Evolutionary conservation across 805 yeast species (phyloP), one percentile per base, ranked within the genome.

Genomic region (Yarrowia sp.): DNA sequence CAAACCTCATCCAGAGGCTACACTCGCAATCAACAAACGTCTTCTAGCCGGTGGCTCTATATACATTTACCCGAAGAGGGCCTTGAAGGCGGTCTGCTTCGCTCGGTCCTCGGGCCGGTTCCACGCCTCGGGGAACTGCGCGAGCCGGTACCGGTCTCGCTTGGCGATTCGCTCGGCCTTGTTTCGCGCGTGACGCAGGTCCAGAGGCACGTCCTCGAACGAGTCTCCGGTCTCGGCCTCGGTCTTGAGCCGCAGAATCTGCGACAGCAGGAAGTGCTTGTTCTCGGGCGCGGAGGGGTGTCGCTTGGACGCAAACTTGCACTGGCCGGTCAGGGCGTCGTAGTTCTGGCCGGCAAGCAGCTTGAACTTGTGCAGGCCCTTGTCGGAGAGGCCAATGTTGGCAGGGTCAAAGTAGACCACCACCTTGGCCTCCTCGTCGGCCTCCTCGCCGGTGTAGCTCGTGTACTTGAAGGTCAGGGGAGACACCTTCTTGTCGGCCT

Each of bases 211-310:
- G 69, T 89, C 96, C 42, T 80, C 78, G 67, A 89, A 88, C 63
- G 81, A 81, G 62, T 87, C 88, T 3, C 77, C 70, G 58, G 83
- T 87, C 69, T 84, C 87, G 7, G 96, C 77, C 68, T 85, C 92
- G 24, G 72, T 71, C 27, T 92, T 69, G 55, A 94, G 76, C 62
- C 79, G 79, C 66, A 81, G 81, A 66, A 91, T 77, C 25, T 84
- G 78, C 62, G 84, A 87, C 18, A 86, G 84, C 65, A 90, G 75
- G 72, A 80, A 84, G 66, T 87, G 81, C 55, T 93, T 88, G 74
- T 94, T 94, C 74, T 93, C 97, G 1, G 96, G 82, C 41, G 96
- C 86, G 68, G 90, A 89, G 7, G 83, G 78, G 72, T 80, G 89
- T 68, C 80, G 80, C 58, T 81, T 85, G 32, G 83, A 75, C n/a